Evolutionary conservation across 2,329 filamentous ascomycete genomes (phyloP).

Genomic region (Scedosporium apiospermum): DNA sequence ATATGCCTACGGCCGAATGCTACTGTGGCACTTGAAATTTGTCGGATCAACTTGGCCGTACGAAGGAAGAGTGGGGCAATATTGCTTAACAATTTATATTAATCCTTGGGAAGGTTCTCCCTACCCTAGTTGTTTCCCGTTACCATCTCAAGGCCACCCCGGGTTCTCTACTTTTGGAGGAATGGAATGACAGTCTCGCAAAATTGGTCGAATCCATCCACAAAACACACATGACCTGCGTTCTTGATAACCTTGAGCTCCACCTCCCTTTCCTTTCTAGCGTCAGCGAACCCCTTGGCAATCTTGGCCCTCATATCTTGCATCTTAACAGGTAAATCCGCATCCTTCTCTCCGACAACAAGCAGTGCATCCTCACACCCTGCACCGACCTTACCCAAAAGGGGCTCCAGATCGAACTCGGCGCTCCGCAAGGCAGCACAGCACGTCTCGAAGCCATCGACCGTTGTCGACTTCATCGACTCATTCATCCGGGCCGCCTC

Average conservation of each 20-base stretch:
- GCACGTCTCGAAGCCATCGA: conserved; percentile 32
- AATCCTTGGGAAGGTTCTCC: no score
- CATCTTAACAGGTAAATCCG: conserved; percentile 30
- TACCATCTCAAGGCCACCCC: no score
- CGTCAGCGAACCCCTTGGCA: conserved; percentile 19
- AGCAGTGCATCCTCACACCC: conserved; percentile 25
- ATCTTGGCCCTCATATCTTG: conserved; percentile 25
- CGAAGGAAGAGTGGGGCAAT: no score
- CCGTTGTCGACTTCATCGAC: conserved; percentile 25
- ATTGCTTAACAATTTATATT: no score
- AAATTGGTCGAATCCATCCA: conserved; percentile 26
- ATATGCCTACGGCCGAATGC: no score
- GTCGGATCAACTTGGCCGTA: no score
- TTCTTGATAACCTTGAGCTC: conserved; percentile 23
- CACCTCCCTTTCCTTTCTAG: conserved; percentile 16
- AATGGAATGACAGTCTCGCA: conserved; percentile 16
- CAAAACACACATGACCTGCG: conserved; percentile 27
- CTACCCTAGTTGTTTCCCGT: no score
- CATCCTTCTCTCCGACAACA: conserved; percentile 31
- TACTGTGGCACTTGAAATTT: no score
- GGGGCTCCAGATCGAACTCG: conserved; percentile 28
- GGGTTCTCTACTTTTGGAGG: conserved; percentile 9
- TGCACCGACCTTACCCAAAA: conserved; percentile 21
- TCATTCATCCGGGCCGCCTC: conserved; percentile 24
- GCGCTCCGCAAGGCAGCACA: conserved; percentile 25